These are phyloP conservation scores for Exserohilum rostratum DNA, from an alignment of 2,329 filamentous ascomycete species.

Conservation along the genomic window DNA sequence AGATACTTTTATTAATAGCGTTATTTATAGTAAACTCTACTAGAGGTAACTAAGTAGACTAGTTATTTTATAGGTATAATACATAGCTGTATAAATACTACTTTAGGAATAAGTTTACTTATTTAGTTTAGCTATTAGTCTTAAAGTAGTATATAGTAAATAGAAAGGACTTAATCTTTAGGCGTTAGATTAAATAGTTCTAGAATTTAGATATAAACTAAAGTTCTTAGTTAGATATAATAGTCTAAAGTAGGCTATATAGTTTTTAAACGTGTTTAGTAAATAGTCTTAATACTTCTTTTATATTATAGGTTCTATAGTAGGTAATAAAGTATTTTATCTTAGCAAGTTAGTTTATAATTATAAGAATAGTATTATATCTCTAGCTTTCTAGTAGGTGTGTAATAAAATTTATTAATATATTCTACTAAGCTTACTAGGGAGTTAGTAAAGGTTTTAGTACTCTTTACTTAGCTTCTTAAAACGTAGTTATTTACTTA, in stretches of 20 bases:
- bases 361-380: background rate
- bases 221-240: background rate
- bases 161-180: background rate
- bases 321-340: background rate
- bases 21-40: background rate
- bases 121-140: background rate
- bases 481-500: background rate
- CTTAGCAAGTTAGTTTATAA: background rate
- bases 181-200: background rate
- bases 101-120: background rate
- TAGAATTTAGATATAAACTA: background rate
- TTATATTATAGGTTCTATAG: background rate
- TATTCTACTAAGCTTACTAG: background rate
- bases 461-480: background rate
- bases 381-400: background rate
- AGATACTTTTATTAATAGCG: background rate
- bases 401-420: constrained; percentile 1
- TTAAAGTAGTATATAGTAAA: background rate
- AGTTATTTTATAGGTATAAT: background rate
- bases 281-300: background rate
- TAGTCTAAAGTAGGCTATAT: background rate
- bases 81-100: background rate
- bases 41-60: background rate
- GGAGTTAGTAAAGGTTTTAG: constrained; percentile 2
- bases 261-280: background rate